Conservation (phyloP, 2,329 filamentous ascomycete species). For the Colletotrichum godetiae region DNA sequence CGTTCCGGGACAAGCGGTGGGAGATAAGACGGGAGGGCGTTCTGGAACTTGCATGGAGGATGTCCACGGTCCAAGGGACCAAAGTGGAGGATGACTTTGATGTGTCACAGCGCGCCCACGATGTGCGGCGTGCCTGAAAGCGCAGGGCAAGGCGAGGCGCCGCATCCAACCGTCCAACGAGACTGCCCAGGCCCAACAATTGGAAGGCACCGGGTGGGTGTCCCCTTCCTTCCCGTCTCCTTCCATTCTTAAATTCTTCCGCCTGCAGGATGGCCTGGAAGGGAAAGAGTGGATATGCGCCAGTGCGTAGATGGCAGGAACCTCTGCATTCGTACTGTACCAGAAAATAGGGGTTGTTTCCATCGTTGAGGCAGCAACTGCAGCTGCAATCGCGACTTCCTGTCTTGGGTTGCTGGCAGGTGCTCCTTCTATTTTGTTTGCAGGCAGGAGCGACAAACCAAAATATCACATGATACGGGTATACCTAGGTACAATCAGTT, state of each 20-base stretch:
- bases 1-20: conserved; percentile 26
- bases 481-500: not conserved
- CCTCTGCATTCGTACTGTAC: not conserved
- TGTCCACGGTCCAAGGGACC: not conserved
- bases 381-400: not conserved
- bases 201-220: not conserved
- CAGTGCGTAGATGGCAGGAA: not conserved
- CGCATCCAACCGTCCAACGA: not conserved
- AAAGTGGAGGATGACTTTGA: not conserved
- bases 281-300: conserved; percentile 21
- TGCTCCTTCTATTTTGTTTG: not conserved
- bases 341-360: not conserved
- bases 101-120: conserved; percentile 5
- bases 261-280: not conserved
- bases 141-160: conserved; percentile 14
- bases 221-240: not conserved
- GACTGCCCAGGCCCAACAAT: not conserved
- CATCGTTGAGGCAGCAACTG: conserved; percentile 12
- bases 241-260: not conserved
- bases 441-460: not conserved
- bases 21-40: conserved; percentile 14
- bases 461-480: conserved; percentile 8
- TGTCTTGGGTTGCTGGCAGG: not conserved
- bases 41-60: conserved; percentile 9
- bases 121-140: conserved; percentile 2